phyloP scores from a whole-genome alignment of 2,329 filamentous ascomycete species.

The Ampelomyces quisqualis region DNA sequence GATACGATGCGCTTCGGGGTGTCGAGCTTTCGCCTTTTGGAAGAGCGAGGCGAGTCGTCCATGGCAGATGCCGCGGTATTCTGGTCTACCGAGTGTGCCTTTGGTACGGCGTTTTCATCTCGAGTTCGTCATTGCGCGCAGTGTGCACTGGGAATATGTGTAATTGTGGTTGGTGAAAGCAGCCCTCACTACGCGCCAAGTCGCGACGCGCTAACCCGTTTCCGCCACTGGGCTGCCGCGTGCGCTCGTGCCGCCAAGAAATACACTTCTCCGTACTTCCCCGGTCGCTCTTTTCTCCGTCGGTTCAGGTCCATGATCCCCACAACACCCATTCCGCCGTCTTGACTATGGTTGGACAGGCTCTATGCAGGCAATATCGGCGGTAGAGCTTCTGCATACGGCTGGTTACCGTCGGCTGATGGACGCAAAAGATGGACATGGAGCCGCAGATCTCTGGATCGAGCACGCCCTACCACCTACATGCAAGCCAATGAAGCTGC shows the following conservation, averaged over 20 bases:
- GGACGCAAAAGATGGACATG: not conserved
- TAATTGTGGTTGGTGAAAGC: too few species aligned
- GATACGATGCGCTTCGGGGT: slow-evolving; percentile 25
- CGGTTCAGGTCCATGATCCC: too few species aligned
- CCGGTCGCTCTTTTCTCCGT: slow-evolving; percentile 2
- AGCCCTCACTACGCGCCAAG: slow-evolving; percentile 9
- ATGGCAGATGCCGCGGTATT: slow-evolving; percentile 18
- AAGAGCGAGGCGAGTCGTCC: slow-evolving; percentile 39
- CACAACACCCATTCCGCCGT: too few species aligned
- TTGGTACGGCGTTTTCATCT: too few species aligned
- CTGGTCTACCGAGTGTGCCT: too few species aligned
- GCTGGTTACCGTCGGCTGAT: not conserved
- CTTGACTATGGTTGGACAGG: not conserved
- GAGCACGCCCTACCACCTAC: slow-evolving; percentile 20
- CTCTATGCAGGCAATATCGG: too few species aligned
- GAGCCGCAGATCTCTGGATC: slow-evolving; percentile 1
- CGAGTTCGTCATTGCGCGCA: too few species aligned
- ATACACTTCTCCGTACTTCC: slow-evolving; percentile 4
- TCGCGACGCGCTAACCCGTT: slow-evolving; percentile 23
- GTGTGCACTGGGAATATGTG: too few species aligned
- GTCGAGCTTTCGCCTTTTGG: slow-evolving; percentile 42
- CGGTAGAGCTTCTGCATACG: too few species aligned
- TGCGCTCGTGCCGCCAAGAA: slow-evolving; percentile 12
- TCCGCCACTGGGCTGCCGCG: slow-evolving; percentile 6
- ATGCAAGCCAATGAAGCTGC: not conserved